A percentile compares a stretch with the other conserved stretches of the same genome.
These are phyloP conservation scores for Aphanomyces invadans DNA, from an alignment of 352 stramenopile species.

Conservation along the genomic window DNA sequence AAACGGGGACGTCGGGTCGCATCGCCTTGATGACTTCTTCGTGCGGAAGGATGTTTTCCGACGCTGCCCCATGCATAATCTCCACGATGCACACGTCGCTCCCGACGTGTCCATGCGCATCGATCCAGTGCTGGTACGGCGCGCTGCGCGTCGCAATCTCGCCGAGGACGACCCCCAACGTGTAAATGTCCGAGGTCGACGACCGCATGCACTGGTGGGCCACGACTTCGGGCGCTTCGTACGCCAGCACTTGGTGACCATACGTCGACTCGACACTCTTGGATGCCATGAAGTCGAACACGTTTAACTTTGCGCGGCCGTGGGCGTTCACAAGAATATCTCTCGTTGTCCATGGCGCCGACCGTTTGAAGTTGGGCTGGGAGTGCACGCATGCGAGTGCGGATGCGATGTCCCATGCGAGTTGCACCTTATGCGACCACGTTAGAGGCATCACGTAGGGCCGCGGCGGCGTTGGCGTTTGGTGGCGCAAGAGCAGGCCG, in stretches of 20 bases:
- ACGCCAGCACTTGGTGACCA: conserved; percentile 47
- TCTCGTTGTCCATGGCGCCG: conserved; percentile 27
- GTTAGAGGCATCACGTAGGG: too few relatives aligned
- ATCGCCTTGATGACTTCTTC: too few relatives aligned
- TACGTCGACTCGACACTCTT: conserved; percentile 28
- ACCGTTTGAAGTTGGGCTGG: conserved; percentile 28
- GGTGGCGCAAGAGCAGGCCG: conserved; percentile 34
- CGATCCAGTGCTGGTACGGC: conserved; percentile 31
- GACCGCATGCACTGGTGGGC: conserved; percentile 25
- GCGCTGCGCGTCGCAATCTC: conserved; percentile 46
- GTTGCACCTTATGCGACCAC: conserved; percentile 32
- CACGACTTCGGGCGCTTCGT: conserved; percentile 49
- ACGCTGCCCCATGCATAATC: too few relatives aligned
- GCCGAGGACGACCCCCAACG: conserved; percentile 51
- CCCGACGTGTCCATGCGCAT: neutral
- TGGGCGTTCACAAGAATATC: conserved; percentile 49
- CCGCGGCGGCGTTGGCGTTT: neutral
- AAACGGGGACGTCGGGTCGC: neutral
- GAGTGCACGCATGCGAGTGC: conserved; percentile 60
- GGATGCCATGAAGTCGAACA: conserved; percentile 49
- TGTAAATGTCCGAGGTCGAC: conserved; percentile 42
- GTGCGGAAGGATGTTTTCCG: too few relatives aligned
- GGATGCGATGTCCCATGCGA: conserved; percentile 52
- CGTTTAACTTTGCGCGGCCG: conserved; percentile 49
- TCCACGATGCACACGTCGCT: conserved; percentile 6